Evolutionary conservation across 345 rosid species (phyloP).

Genomic region (Aquilaria yunnanensis): DNA sequence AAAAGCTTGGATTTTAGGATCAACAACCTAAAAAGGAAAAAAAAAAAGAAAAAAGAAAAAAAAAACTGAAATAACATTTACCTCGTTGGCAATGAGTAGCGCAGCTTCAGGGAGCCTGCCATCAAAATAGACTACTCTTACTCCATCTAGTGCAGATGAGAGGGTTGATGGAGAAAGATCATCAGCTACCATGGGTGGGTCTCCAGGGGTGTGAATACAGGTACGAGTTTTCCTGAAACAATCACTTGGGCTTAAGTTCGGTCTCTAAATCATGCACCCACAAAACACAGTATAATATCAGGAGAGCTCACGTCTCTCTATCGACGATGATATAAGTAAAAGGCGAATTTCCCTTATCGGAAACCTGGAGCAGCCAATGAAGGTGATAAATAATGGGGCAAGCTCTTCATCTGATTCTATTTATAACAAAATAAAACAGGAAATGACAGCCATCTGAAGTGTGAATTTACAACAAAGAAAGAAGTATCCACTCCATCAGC

Average conservation of each 20-base stretch:
- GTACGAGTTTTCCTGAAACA: conserved; percentile 83
- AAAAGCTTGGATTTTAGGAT: neutral
- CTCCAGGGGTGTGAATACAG: conserved; percentile 83
- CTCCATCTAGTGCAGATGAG: conserved; percentile 53
- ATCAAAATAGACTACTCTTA: conserved; percentile 60
- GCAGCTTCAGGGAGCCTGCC: conserved; percentile 66
- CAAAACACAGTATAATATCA: too few species aligned
- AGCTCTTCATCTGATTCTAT: neutral
- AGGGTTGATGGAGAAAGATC: conserved; percentile 47
- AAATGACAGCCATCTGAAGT: neutral
- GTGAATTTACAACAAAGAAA: conserved; percentile 40
- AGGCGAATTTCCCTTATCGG: conserved; percentile 70
- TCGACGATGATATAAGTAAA: conserved; percentile 86
- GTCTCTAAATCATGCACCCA: neutral
- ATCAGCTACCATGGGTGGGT: conserved; percentile 57
- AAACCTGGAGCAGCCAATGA: conserved; percentile 37
- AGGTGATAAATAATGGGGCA: conserved; percentile 3
- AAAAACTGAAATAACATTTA: conserved; percentile 21
- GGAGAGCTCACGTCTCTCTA: conserved; percentile 52
- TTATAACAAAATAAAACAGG: neutral
- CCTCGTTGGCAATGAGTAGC: conserved; percentile 62
- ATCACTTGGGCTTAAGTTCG: conserved; percentile 6
- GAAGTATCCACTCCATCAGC: conserved; percentile 61
- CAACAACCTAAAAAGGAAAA: neutral
- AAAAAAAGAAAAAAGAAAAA: neutral